Base-by-base conservation (phyloP, 768 basidiomycete species). In the Tubosaeta sp. region DNA sequence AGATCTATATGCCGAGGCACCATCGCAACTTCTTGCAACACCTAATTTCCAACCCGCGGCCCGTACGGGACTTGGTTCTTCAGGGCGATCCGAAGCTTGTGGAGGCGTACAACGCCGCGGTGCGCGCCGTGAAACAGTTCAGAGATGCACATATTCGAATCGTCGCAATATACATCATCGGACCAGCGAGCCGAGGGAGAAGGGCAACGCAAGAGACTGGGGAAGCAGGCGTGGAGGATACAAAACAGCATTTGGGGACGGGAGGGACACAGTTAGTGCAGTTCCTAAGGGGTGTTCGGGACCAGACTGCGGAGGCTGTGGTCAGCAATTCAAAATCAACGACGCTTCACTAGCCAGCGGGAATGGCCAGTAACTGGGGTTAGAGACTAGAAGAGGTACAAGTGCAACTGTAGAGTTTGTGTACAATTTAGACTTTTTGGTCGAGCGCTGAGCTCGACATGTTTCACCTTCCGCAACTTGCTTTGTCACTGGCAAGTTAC, bases 1-100 rank as follows among this genome's bases (percentile, higher is more conserved):
- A 86, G 49, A 68, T 72, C 7, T 92, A 93, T 69, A 93, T 93
- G 91, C 88, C 91, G 6, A 77, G 81, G 11, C 81, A 84, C 57
- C 90, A 92, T 63, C 84, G 88, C 26, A 72, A 79, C n/a, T 92
- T 91, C 71, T 72, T 93, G 26, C 73, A 72, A 47, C 86, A 91
- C 64, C 79, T 93, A 26, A 65, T 75, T 10, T 65, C 71, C 11
- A 81, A 77, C 51, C 83, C 83, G 3, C 78, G 84, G 2, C 80
- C 84, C 0, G 70, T 91, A 12, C 79, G 88, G 31, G 64, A 68
- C 16, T 70, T 90, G 32, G 83, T 88, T 6, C 25, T 44, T 0
- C 38, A 27, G 6, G 60, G 57, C 2, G 52, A 76, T 38, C 53
- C 58, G 0, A 53, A 65, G 43, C 65, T 83, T 31, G 64, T 71